phyloP scores from a whole-genome alignment of 306 rosid genomes.

The Lathyrus aphaca region DNA sequence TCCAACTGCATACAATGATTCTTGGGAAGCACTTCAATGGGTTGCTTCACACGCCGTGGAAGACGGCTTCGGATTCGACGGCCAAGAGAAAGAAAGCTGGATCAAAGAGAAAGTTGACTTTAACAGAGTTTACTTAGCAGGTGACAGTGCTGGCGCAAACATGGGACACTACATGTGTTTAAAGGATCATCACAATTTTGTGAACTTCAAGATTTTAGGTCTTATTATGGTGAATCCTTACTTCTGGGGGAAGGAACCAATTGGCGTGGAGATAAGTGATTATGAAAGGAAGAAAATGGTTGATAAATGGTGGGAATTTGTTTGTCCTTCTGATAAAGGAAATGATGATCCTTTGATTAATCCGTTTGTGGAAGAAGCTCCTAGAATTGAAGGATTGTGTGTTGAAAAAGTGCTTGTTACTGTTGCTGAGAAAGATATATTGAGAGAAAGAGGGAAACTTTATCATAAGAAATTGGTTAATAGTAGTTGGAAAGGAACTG shows the following conservation, averaged over 20 bases:
- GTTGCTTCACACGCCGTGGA: slow-evolving; percentile 38
- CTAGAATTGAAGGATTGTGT: slow-evolving; percentile 49
- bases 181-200: not conserved
- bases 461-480: slow-evolving; percentile 57
- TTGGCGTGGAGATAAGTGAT: slow-evolving; percentile 64
- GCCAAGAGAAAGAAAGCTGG: slow-evolving; percentile 51
- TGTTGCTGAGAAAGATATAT: slow-evolving; percentile 69
- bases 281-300: slow-evolving; percentile 57
- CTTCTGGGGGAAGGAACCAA: slow-evolving; percentile 76
- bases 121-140: slow-evolving; percentile 58
- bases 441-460: slow-evolving; percentile 77
- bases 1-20: slow-evolving; percentile 68
- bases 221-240: slow-evolving; percentile 68
- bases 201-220: slow-evolving; percentile 51
- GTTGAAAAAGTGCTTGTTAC: slow-evolving; percentile 55
- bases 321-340: slow-evolving; percentile 72
- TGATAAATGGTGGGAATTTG: slow-evolving; percentile 83
- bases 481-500: slow-evolving; percentile 68
- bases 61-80: not conserved
- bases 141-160: slow-evolving; percentile 87
- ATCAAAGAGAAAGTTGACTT: slow-evolving; percentile 55
- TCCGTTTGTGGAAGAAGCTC: slow-evolving; percentile 76
- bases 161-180: slow-evolving; percentile 67
- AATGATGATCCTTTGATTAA: slow-evolving; percentile 69
- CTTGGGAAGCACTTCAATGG: slow-evolving; percentile 77